phyloP scores from a whole-genome alignment of 2,329 filamentous ascomycete species.

The Atkinsonella texensis region DNA sequence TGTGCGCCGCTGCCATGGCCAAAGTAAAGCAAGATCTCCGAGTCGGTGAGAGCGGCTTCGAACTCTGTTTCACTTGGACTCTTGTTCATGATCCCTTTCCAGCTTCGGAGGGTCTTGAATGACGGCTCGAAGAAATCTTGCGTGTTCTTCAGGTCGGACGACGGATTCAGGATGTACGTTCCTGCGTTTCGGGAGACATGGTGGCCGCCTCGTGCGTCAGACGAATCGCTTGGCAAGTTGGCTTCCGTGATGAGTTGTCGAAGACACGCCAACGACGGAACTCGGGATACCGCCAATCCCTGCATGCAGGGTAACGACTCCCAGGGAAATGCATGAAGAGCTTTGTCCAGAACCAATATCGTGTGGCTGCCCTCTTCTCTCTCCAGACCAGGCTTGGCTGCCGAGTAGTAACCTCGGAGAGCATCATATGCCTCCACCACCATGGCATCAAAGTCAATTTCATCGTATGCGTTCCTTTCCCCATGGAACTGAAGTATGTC shows the following conservation, averaged over 20 bases:
- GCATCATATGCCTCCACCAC: slow-evolving; percentile 80
- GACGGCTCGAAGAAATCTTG: slow-evolving; percentile 57
- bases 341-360: slow-evolving; percentile 82
- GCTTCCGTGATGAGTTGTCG: slow-evolving; percentile 58
- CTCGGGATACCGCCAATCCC: slow-evolving; percentile 66
- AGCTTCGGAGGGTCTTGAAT: slow-evolving; percentile 55
- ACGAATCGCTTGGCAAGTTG: slow-evolving; percentile 10
- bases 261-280: slow-evolving; percentile 76
- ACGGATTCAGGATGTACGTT: slow-evolving; percentile 82
- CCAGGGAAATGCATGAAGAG: slow-evolving; percentile 87
- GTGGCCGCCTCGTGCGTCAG: slow-evolving; percentile 28
- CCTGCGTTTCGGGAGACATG: slow-evolving; percentile 44
- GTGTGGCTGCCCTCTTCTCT: slow-evolving; percentile 50
- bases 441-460: slow-evolving; percentile 92
- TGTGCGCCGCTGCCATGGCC: slow-evolving; percentile 92
- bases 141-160: slow-evolving; percentile 69
- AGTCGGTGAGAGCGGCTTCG: slow-evolving; percentile 48
- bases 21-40: slow-evolving; percentile 79
- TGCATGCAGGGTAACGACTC: slow-evolving; percentile 84
- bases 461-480: slow-evolving; percentile 92
- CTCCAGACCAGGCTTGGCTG: slow-evolving; percentile 26
- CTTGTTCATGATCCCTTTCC: slow-evolving; percentile 57
- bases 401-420: slow-evolving; percentile 62
- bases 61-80: slow-evolving; percentile 71
- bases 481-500: slow-evolving; percentile 96